A percentile compares a stretch with the other conserved stretches of the same genome.
Conservation (phyloP, 805 yeast species). For the Ogataea chonburiensis region DNA sequence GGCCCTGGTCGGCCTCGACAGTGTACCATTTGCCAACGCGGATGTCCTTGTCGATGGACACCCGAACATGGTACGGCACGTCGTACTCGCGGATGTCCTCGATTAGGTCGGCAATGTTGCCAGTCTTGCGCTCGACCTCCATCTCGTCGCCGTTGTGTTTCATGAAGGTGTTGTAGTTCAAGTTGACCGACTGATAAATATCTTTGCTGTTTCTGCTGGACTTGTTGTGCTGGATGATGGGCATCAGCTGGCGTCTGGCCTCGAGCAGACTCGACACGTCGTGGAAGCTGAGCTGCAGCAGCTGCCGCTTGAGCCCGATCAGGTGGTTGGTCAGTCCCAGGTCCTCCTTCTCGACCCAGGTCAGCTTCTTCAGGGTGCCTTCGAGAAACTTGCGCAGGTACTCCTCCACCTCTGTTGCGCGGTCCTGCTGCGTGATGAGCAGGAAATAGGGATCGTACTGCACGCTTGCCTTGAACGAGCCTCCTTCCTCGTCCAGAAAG, state of each 20-base stretch:
- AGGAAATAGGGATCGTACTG: slow-evolving; percentile 87
- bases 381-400: slow-evolving; percentile 69
- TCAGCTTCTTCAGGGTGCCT: slow-evolving; percentile 52
- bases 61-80: slow-evolving; percentile 95
- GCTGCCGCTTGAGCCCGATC: slow-evolving; percentile 63
- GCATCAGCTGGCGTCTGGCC: slow-evolving; percentile 68
- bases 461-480: slow-evolving; percentile 83
- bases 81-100: slow-evolving; percentile 90
- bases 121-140: slow-evolving; percentile 23
- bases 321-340: slow-evolving; percentile 81
- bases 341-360: slow-evolving; percentile 71
- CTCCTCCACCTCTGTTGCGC: slow-evolving; percentile 82
- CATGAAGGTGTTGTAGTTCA: slow-evolving; percentile 34
- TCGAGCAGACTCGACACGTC: slow-evolving; percentile 71
- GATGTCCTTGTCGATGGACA: slow-evolving; percentile 82
- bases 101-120: slow-evolving; percentile 62
- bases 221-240: slow-evolving; percentile 69
- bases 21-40: slow-evolving; percentile 97
- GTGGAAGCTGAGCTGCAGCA: slow-evolving; percentile 70
- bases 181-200: slow-evolving; percentile 58
- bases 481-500: slow-evolving; percentile 95
- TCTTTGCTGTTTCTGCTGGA: slow-evolving; percentile 61
- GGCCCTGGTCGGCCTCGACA: slow-evolving; percentile 62
- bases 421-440: slow-evolving; percentile 58
- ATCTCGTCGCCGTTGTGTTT: slow-evolving; percentile 31